phyloP scores from a whole-genome alignment of 1,139 yeast species.

The Suhomyces taliae region DNA sequence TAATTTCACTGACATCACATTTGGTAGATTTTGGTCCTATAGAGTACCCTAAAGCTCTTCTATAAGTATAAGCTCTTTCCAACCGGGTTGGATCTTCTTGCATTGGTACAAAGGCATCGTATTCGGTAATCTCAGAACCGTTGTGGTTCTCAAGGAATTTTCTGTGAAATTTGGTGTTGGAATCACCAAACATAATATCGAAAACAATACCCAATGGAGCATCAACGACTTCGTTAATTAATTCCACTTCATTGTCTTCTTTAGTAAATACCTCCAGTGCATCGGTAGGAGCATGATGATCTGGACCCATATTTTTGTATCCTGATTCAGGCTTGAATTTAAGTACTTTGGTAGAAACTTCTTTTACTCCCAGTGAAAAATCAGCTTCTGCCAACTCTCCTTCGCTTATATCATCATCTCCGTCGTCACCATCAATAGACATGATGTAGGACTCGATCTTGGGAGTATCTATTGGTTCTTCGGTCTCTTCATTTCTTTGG shows the following conservation, averaged over 20 bases:
- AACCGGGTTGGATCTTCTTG: constrained; percentile 32
- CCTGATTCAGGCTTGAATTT: constrained; percentile 31
- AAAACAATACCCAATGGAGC: constrained; percentile 54
- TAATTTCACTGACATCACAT: constrained; percentile 48
- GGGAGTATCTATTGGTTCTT: constrained; percentile 8
- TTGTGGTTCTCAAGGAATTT: constrained; percentile 44
- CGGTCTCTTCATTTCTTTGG: constrained; percentile 5
- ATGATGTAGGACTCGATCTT: constrained; percentile 21
- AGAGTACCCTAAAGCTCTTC: constrained; percentile 50
- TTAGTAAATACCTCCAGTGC: constrained; percentile 17
- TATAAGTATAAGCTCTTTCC: constrained; percentile 42
- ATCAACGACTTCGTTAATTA: constrained; percentile 33
- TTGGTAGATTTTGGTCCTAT: constrained; percentile 60
- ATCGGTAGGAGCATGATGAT: constrained; percentile 35
- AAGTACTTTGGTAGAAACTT: constrained; percentile 17
- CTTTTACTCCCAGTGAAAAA: not conserved
- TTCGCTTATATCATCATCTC: constrained; percentile 7
- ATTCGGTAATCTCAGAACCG: constrained; percentile 47
- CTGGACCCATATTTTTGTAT: constrained; percentile 45
- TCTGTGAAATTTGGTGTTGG: constrained; percentile 40
- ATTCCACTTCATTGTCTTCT: constrained; percentile 31
- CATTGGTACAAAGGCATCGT: constrained; percentile 36
- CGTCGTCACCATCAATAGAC: constrained; percentile 28
- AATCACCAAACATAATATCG: constrained; percentile 48
- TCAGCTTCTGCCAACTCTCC: constrained; percentile 1